Evolutionary conservation across 75 land plant genomes (phyloP).

Genomic region (Sequoiadendron giganteum): DNA sequence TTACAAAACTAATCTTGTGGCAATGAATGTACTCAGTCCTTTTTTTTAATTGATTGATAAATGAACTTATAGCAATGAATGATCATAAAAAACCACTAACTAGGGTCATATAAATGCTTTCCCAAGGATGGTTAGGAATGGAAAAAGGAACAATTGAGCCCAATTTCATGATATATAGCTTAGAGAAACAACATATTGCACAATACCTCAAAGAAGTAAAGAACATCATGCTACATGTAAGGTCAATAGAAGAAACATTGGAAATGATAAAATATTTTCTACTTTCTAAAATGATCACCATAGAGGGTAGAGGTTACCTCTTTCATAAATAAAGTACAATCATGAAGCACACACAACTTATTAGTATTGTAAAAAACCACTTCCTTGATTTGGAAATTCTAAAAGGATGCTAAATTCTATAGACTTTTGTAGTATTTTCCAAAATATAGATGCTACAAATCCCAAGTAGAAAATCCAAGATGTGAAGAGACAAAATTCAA

Average conservation of each 20-base stretch:
- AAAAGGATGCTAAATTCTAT: too few species aligned
- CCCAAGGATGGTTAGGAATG: background rate
- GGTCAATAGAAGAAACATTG: background rate
- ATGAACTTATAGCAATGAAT: background rate
- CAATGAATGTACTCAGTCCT: background rate
- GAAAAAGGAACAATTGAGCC: background rate
- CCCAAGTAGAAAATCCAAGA: too few species aligned
- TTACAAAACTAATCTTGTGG: background rate
- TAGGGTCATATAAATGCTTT: background rate
- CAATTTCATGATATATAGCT: background rate
- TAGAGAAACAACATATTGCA: background rate
- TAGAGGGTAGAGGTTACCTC: too few species aligned
- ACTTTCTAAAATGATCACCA: background rate
- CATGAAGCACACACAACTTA: too few species aligned
- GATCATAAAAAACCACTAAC: background rate
- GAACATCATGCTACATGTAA: background rate
- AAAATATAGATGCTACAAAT: too few species aligned
- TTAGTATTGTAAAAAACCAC: too few species aligned
- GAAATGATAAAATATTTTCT: background rate
- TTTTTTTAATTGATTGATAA: too few species aligned
- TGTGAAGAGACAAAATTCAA: too few species aligned
- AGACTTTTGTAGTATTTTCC: too few species aligned
- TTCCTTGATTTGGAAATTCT: too few species aligned
- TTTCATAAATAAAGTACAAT: too few species aligned
- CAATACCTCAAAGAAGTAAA: background rate